A percentile compares a stretch with the other conserved stretches of the same genome.
These are phyloP conservation scores for Linnemannia elongata DNA, from an alignment of 192 early-diverging fungal species.

Conservation along the genomic window DNA sequence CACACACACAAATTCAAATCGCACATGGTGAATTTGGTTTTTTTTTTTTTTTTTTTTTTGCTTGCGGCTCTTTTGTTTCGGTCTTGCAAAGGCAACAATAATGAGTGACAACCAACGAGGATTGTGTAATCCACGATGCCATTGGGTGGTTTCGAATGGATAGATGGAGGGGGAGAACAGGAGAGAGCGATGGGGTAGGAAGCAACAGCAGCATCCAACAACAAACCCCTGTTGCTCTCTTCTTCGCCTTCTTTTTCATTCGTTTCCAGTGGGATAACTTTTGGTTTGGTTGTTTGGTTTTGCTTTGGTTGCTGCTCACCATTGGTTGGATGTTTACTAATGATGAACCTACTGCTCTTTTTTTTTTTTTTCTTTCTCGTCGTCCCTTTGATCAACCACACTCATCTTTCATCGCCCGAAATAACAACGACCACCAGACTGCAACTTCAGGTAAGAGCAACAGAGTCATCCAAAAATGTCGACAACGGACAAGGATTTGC, in stretches of 20 bases:
- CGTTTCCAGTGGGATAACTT: too few relatives aligned
- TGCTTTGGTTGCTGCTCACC: not conserved
- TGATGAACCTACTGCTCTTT: not conserved
- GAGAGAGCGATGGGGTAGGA: constrained; percentile 1
- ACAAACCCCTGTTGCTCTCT: not conserved
- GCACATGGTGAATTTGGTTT: not conserved
- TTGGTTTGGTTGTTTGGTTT: not conserved
- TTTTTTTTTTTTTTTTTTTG: too few relatives aligned
- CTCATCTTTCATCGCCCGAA: not conserved
- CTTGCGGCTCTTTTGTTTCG: not conserved
- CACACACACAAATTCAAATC: not conserved
- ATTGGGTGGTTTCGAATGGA: not conserved
- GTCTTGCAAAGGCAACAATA: not conserved
- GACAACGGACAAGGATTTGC: not conserved
- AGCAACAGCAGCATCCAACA: too few relatives aligned
- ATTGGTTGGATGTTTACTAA: not conserved
- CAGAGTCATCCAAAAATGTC: not conserved
- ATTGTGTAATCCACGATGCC: not conserved
- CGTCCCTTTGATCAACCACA: not conserved
- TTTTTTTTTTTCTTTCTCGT: not conserved
- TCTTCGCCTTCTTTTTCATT: not conserved
- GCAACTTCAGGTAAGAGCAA: constrained; percentile 23
- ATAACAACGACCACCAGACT: not conserved
- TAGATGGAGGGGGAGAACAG: not conserved
- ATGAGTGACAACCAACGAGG: not conserved